A percentile compares a stretch with the other conserved stretches of the same genome.
Evolutionary conservation across 305 asterid species (phyloP).

Genomic region (Caryopteris hybrid): DNA sequence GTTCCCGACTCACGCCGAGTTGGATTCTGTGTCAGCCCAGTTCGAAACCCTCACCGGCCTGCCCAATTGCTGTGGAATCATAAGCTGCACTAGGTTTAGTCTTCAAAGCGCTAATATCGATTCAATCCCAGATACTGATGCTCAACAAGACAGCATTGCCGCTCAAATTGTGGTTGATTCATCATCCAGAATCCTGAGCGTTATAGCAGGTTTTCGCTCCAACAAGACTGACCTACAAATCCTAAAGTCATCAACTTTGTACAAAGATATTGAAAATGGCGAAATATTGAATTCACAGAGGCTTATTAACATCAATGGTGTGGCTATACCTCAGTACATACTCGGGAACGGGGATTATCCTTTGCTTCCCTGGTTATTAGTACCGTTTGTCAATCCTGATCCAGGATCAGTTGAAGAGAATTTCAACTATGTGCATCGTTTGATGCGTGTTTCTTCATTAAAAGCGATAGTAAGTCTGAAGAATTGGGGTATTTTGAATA

Average conservation of each 20-base stretch:
- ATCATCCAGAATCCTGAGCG: slow-evolving; percentile 61
- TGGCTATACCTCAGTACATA: slow-evolving; percentile 49
- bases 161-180: slow-evolving; percentile 80
- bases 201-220: slow-evolving; percentile 67
- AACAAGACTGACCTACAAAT: slow-evolving; percentile 34
- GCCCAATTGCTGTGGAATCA: slow-evolving; percentile 77
- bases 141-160: slow-evolving; percentile 32
- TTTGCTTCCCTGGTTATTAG: slow-evolving; percentile 60
- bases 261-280: slow-evolving; percentile 42
- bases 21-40: slow-evolving; percentile 46
- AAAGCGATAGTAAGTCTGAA: slow-evolving; percentile 56
- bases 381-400: slow-evolving; percentile 44
- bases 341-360: slow-evolving; percentile 52
- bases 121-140: neutral
- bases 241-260: slow-evolving; percentile 53
- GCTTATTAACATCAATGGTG: slow-evolving; percentile 24
- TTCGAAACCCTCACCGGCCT: slow-evolving; percentile 59
- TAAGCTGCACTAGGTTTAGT: slow-evolving; percentile 52
- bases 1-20: slow-evolving; percentile 49
- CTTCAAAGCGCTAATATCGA: neutral
- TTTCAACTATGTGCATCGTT: slow-evolving; percentile 40
- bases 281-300: slow-evolving; percentile 33
- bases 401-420: slow-evolving; percentile 46
- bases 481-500: slow-evolving; percentile 65
- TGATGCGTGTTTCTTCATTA: slow-evolving; percentile 29